phyloP scores from a whole-genome alignment of 805 yeast genomes.

The Starmerella vitae region DNA sequence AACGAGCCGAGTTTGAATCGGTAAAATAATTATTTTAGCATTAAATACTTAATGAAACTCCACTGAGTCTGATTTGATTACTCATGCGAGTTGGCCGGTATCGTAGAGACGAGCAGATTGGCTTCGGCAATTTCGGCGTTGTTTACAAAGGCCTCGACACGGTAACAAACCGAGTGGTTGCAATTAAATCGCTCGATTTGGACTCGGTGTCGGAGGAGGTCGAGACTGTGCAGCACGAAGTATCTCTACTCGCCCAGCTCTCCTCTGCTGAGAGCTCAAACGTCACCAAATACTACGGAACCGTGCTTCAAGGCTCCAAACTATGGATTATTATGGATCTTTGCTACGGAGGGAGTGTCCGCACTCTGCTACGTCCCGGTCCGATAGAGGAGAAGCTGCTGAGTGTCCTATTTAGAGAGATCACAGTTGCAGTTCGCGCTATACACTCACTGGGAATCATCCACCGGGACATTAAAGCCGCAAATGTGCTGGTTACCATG shows the following conservation, averaged over 20 bases:
- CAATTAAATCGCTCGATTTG: constrained; percentile 81
- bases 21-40: too few species aligned
- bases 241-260: constrained; percentile 69
- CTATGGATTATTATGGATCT: constrained; percentile 96
- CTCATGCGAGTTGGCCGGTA: constrained; percentile 38
- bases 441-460: constrained; percentile 86
- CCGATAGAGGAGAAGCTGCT: constrained; percentile 71
- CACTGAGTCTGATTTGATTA: too few species aligned
- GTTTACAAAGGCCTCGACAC: constrained; percentile 65
- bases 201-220: constrained; percentile 94
- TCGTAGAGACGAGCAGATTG: constrained; percentile 79
- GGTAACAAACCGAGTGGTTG: constrained; percentile 63
- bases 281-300: constrained; percentile 83
- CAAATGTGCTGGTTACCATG: constrained; percentile 76
- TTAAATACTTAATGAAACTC: too few species aligned
- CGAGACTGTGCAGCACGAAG: constrained; percentile 84
- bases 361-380: constrained; percentile 79
- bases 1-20: too few species aligned
- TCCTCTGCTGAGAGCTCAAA: constrained; percentile 63
- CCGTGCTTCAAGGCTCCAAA: constrained; percentile 74
- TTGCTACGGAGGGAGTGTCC: constrained; percentile 90
- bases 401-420: constrained; percentile 73
- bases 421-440: constrained; percentile 58
- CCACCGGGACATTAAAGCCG: constrained; percentile 94
- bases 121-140: constrained; percentile 92